Conservation (phyloP, 768 basidiomycete species). For the Hortiboletus campestris region DNA sequence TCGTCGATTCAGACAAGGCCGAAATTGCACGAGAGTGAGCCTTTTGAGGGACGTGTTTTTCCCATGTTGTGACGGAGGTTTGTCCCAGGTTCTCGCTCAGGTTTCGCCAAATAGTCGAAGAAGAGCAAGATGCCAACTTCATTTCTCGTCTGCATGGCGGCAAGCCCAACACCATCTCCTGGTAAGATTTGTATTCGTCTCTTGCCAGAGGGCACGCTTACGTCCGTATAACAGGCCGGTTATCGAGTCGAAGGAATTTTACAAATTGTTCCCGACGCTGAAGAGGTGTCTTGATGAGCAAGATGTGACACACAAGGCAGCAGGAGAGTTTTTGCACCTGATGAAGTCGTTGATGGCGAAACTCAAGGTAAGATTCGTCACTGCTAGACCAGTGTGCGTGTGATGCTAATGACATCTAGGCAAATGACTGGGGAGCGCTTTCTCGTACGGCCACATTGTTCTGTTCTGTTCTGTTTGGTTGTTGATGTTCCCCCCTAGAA, state of each 20-base stretch:
- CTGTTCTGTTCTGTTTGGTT: background rate
- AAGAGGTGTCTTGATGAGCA: constrained; percentile 49
- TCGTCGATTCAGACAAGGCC: constrained; percentile 56
- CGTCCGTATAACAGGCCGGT: constrained; percentile 37
- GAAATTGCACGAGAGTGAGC: constrained; percentile 60
- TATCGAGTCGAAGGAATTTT: constrained; percentile 60
- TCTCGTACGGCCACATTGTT: constrained; percentile 47
- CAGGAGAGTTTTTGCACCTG: constrained; percentile 52
- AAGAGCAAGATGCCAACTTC: constrained; percentile 60
- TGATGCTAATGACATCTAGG: constrained; percentile 31
- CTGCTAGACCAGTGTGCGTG: background rate
- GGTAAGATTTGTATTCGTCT: constrained; percentile 29
- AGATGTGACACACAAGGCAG: constrained; percentile 44
- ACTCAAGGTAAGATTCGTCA: constrained; percentile 44
- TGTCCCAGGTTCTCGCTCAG: constrained; percentile 49
- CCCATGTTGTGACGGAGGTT: background rate
- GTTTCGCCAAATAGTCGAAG: constrained; percentile 56
- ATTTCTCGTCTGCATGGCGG: constrained; percentile 58
- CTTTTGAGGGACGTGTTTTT: background rate
- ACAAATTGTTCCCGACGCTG: constrained; percentile 46
- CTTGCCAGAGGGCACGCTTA: background rate
- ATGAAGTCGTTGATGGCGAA: constrained; percentile 67
- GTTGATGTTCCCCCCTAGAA: constrained; percentile 34
- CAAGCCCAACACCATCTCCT: constrained; percentile 54
- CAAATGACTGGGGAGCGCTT: constrained; percentile 62